phyloP scores from a whole-genome alignment of 169 alveolate species.

The Plasmodium berghei region DNA sequence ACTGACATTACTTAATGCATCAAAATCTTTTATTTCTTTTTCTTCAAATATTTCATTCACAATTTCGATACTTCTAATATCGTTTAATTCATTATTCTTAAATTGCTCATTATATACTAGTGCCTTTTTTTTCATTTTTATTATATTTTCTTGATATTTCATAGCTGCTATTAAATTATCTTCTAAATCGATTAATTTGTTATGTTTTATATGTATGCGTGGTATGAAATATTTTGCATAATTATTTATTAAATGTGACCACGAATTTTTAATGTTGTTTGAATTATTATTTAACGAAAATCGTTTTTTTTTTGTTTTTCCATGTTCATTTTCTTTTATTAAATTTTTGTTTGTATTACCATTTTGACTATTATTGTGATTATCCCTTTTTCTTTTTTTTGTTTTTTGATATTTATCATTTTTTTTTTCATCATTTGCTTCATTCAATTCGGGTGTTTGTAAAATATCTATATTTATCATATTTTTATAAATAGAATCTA shows the following conservation, averaged over 20 bases:
- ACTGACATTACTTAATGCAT: not conserved
- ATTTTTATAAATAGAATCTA: too few species aligned
- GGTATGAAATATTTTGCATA: constrained; percentile 65
- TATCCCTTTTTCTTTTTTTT: not conserved
- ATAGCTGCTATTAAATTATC: constrained; percentile 21
- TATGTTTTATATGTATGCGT: constrained; percentile 33
- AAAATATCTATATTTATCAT: too few species aligned
- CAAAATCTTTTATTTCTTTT: not conserved
- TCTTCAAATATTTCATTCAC: constrained; percentile 27
- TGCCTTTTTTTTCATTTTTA: constrained; percentile 19
- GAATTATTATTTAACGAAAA: not conserved
- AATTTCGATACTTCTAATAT: constrained; percentile 18
- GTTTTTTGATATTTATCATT: not conserved
- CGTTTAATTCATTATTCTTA: not conserved
- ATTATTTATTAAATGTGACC: constrained; percentile 60
- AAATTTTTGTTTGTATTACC: not conserved
- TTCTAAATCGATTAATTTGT: constrained; percentile 19
- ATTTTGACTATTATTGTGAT: not conserved
- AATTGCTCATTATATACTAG: not conserved
- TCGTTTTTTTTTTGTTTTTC: not conserved
- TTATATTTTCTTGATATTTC: constrained; percentile 18
- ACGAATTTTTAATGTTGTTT: constrained; percentile 24
- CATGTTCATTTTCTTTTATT: not conserved
- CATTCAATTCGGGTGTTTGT: too few species aligned
- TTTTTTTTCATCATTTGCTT: too few species aligned